A percentile compares a stretch with the other conserved stretches of the same genome.
These are phyloP conservation scores for Tillandsia leiboldiana DNA, from an alignment of 176 grass and related monocot genomes.

Conservation along the genomic window DNA sequence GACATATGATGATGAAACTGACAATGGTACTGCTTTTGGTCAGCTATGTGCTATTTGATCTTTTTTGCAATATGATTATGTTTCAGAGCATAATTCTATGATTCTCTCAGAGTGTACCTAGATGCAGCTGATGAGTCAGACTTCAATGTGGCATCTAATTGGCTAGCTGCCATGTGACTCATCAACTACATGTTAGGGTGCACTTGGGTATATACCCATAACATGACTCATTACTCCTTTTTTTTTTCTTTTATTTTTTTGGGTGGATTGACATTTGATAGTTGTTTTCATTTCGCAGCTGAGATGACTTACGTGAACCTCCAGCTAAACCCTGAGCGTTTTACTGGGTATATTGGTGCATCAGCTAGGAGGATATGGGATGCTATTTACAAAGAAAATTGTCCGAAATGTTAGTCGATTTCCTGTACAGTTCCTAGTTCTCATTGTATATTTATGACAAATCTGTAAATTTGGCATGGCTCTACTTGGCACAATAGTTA, in stretches of 20 bases:
- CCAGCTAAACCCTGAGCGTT: slow-evolving; percentile 84
- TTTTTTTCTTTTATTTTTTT: slow-evolving; percentile 11
- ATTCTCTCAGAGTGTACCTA: too few species aligned
- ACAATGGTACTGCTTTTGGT: slow-evolving; percentile 44
- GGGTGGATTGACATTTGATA: slow-evolving; percentile 14
- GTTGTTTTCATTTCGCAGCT: slow-evolving; percentile 37
- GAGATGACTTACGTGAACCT: slow-evolving; percentile 97
- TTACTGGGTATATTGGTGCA: slow-evolving; percentile 87
- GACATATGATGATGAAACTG: slow-evolving; percentile 95
- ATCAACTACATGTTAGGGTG: too few species aligned
- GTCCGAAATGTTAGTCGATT: slow-evolving; percentile 75
- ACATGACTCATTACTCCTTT: background rate
- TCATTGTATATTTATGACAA: background rate
- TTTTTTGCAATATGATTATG: background rate
- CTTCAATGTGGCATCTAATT: too few species aligned
- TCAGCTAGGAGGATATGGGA: slow-evolving; percentile 93
- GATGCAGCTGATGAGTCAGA: too few species aligned
- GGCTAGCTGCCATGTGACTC: too few species aligned
- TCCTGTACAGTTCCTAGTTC: background rate
- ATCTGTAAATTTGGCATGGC: background rate
- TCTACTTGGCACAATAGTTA: background rate
- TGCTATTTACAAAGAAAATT: slow-evolving; percentile 89
- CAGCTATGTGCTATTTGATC: slow-evolving; percentile 4
- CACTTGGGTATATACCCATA: too few species aligned
- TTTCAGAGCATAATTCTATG: background rate